Conservation (phyloP, 2,329 filamentous ascomycete species). For the Chrysoporthe deuterocubensis region DNA sequence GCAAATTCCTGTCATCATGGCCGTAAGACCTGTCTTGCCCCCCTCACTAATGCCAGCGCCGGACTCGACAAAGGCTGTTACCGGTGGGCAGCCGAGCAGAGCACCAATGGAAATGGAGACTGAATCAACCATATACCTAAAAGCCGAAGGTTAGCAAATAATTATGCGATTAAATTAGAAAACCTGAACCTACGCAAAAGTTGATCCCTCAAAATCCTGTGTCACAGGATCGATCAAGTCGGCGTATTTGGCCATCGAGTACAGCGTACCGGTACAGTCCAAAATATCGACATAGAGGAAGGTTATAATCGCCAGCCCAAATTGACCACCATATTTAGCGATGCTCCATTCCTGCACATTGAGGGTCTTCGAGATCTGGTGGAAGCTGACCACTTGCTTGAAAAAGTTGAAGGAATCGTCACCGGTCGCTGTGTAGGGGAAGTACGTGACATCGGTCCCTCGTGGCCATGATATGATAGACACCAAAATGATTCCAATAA, state of each 20-base stretch:
- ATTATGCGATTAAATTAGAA: neutral
- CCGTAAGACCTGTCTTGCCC: constrained; percentile 73
- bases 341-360: constrained; percentile 77
- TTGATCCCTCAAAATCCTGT: constrained; percentile 85
- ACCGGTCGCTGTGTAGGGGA: constrained; percentile 73
- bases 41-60: constrained; percentile 78
- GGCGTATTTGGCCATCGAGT: constrained; percentile 86
- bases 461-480: constrained; percentile 90
- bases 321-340: constrained; percentile 70
- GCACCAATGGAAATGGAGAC: constrained; percentile 77
- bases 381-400: constrained; percentile 84
- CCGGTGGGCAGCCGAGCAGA: constrained; percentile 70
- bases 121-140: constrained; percentile 76
- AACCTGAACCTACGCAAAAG: constrained; percentile 57
- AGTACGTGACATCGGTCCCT: constrained; percentile 75
- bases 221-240: constrained; percentile 80
- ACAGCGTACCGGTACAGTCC: constrained; percentile 83
- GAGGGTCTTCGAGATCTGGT: constrained; percentile 71
- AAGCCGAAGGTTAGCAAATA: neutral
- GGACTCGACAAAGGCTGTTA: constrained; percentile 77
- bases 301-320: constrained; percentile 82
- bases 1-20: constrained; percentile 69
- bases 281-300: constrained; percentile 92
- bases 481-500: constrained; percentile 80
- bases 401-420: constrained; percentile 81